phyloP scores from a whole-genome alignment of 441 rosid genomes.

The Populus trichocarpa region DNA sequence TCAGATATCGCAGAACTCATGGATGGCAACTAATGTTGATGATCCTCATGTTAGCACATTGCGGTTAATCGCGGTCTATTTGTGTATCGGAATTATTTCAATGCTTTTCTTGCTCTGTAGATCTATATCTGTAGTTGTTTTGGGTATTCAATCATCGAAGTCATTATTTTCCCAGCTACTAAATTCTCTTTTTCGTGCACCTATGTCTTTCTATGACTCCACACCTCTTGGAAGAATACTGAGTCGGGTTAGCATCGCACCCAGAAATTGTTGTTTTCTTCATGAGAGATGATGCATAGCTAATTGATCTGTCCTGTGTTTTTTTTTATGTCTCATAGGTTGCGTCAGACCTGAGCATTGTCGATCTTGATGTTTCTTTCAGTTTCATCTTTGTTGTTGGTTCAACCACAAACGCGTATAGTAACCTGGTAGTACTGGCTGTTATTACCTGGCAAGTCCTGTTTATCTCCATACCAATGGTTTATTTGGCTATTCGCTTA shows the following conservation, averaged over 20 bases:
- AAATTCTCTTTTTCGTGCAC: slow-evolving; percentile 86
- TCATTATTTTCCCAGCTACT: slow-evolving; percentile 80
- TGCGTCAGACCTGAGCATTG: slow-evolving; percentile 77
- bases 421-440: slow-evolving; percentile 75
- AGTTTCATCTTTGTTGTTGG: slow-evolving; percentile 58
- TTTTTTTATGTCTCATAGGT: slow-evolving; percentile 38
- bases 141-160: slow-evolving; percentile 63
- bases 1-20: slow-evolving; percentile 76
- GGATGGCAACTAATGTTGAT: slow-evolving; percentile 87
- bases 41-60: slow-evolving; percentile 30
- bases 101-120: slow-evolving; percentile 49
- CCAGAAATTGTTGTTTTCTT: not conserved
- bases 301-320: not conserved
- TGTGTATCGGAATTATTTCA: slow-evolving; percentile 55
- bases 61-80: slow-evolving; percentile 65
- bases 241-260: slow-evolving; percentile 57
- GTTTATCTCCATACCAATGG: slow-evolving; percentile 75
- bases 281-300: not conserved
- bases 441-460: slow-evolving; percentile 92
- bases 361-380: slow-evolving; percentile 77
- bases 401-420: slow-evolving; percentile 52
- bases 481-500: slow-evolving; percentile 57
- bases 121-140: slow-evolving; percentile 48
- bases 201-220: slow-evolving; percentile 93
- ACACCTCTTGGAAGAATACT: slow-evolving; percentile 95